These are phyloP conservation scores for Eucalyptus dawsonii DNA, from an alignment of 345 rosid species.

Conservation along the genomic window DNA sequence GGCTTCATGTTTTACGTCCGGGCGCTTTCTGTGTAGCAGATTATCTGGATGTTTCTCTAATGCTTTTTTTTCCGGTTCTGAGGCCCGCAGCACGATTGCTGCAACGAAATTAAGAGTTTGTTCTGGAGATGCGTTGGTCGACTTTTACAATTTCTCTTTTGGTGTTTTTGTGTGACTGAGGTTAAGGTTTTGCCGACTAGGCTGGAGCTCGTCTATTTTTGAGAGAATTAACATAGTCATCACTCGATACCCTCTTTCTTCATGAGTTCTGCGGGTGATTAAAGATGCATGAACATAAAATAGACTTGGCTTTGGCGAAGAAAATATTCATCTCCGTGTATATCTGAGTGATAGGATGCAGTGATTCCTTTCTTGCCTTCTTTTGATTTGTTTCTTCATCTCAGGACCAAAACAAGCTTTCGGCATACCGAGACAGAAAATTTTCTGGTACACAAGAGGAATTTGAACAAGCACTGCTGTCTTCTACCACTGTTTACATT, in stretches of 20 bases:
- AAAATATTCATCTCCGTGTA: not conserved
- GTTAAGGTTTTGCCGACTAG: not conserved
- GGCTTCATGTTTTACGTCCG: not conserved
- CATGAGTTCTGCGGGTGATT: not conserved
- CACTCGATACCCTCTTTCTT: not conserved
- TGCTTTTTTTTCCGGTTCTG: not conserved
- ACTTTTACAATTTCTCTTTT: not conserved
- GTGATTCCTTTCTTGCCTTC: not conserved
- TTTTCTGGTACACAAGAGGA: constrained; percentile 83
- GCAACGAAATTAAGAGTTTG: not conserved
- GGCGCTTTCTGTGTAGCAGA: not conserved
- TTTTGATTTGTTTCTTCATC: not conserved
- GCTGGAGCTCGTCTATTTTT: not conserved
- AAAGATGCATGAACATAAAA: not conserved
- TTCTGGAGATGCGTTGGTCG: not conserved
- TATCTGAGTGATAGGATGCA: not conserved
- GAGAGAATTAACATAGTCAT: not conserved
- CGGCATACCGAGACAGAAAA: constrained; percentile 77
- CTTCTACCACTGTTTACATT: constrained; percentile 67
- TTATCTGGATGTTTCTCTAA: not conserved
- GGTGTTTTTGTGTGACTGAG: not conserved
- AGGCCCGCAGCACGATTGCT: not conserved
- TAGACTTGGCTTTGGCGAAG: not conserved
- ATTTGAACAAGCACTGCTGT: constrained; percentile 59
- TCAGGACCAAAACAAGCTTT: constrained; percentile 74